Evolutionary conservation across 495 filamentous ascomycete genomes (phyloP).

Genomic region (Penicillium antarcticum): DNA sequence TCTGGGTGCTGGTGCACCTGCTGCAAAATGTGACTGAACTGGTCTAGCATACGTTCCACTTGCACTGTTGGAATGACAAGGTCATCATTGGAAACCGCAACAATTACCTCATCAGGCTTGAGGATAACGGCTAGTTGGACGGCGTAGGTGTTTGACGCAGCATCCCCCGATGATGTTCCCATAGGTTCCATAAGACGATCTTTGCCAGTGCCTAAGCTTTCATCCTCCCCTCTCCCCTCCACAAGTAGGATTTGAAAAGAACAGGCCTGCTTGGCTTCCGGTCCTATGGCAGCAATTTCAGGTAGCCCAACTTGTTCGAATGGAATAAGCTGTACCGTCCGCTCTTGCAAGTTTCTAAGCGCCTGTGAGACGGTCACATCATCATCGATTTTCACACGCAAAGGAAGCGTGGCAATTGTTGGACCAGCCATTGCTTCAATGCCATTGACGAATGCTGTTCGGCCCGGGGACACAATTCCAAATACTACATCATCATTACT

Average conservation of each 20-base stretch:
- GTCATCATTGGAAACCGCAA: conserved; percentile 9
- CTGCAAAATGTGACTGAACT: conserved; percentile 16
- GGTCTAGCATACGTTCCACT: conserved; percentile 9
- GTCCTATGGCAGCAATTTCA: background rate
- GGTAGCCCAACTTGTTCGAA: background rate
- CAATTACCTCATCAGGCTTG: background rate
- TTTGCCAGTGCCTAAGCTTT: background rate
- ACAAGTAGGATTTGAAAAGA: conserved; percentile 41
- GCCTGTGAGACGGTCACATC: background rate
- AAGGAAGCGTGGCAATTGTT: conserved; percentile 29
- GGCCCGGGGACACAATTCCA: conserved; percentile 25
- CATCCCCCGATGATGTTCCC: background rate
- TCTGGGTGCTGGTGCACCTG: conserved; percentile 3
- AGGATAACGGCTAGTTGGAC: conserved; percentile 3
- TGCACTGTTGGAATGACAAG: conserved; percentile 3
- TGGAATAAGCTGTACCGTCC: background rate
- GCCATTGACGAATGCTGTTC: conserved; percentile 21
- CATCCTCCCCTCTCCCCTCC: background rate
- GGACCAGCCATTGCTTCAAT: conserved; percentile 30
- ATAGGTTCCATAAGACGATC: background rate
- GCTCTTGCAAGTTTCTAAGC: background rate
- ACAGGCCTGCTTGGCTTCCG: conserved; percentile 49
- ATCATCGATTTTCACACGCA: background rate
- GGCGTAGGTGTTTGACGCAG: conserved; percentile 11
- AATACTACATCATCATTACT: conserved; percentile 29